phyloP scores from a whole-genome alignment of 2,329 filamentous ascomycete genomes.

The Colletotrichum aenigma region DNA sequence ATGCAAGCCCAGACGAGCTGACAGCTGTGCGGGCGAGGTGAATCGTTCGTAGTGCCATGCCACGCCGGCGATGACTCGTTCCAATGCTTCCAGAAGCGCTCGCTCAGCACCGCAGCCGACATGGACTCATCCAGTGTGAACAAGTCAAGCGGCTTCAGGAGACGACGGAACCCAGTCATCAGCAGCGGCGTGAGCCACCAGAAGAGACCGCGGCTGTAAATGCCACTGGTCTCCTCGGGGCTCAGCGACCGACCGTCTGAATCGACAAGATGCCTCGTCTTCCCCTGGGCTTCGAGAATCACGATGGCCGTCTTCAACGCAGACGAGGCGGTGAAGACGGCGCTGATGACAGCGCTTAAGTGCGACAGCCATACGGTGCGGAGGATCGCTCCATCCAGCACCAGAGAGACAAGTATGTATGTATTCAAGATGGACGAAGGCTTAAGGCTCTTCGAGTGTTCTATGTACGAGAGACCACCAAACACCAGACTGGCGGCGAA shows the following conservation, averaged over 20 bases:
- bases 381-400: slow-evolving; percentile 37
- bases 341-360: slow-evolving; percentile 27
- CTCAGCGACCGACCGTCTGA: slow-evolving; percentile 29
- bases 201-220: slow-evolving; percentile 38
- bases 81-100: slow-evolving; percentile 35
- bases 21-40: slow-evolving; percentile 6
- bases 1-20: slow-evolving; percentile 31
- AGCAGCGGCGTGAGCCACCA: slow-evolving; percentile 41
- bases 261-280: slow-evolving; percentile 34
- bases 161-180: slow-evolving; percentile 32
- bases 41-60: background rate
- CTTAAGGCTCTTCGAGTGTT: slow-evolving; percentile 37
- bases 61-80: slow-evolving; percentile 25
- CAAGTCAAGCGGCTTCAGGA: slow-evolving; percentile 37
- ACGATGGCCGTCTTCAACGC: slow-evolving; percentile 38
- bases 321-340: slow-evolving; percentile 38
- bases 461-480: slow-evolving; percentile 37
- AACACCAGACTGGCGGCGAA: slow-evolving; percentile 34
- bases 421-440: slow-evolving; percentile 36
- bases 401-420: slow-evolving; percentile 34
- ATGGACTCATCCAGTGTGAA: slow-evolving; percentile 34
- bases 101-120: slow-evolving; percentile 29
- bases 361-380: slow-evolving; percentile 37
- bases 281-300: slow-evolving; percentile 42
- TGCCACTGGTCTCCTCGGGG: slow-evolving; percentile 41